These are phyloP conservation scores for Teratosphaeriaceae sp. DNA, from an alignment of 2,329 filamentous ascomycete species.

Conservation along the genomic window DNA sequence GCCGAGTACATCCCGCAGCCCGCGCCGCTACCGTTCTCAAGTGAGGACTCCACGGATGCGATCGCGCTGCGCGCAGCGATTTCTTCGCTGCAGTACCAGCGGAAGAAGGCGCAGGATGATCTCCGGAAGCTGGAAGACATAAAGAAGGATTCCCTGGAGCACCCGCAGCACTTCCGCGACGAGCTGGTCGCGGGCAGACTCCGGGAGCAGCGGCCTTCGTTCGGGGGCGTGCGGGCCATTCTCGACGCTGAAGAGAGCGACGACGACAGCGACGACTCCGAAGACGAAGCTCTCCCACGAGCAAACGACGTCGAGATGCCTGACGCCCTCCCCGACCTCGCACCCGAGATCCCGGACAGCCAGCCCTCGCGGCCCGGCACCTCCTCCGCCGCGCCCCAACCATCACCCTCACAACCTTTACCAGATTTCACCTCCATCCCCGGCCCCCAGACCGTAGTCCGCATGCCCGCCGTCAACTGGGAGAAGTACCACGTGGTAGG, in stretches of 20 bases:
- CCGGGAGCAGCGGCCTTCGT: constrained; percentile 25
- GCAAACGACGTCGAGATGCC: constrained; percentile 24
- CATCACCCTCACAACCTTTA: constrained; percentile 3
- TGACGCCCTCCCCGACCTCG: not conserved
- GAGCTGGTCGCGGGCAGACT: constrained; percentile 58
- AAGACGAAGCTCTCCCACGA: constrained; percentile 17
- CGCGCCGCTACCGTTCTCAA: constrained; percentile 39
- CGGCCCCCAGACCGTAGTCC: constrained; percentile 71
- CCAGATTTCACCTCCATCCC: constrained; percentile 59
- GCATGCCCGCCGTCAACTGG: constrained; percentile 91
- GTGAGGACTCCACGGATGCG: constrained; percentile 67
- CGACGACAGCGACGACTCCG: constrained; percentile 20
- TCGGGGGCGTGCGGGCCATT: constrained; percentile 29
- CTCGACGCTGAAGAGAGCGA: constrained; percentile 28
- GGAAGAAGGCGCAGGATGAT: constrained; percentile 68
- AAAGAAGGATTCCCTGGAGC: constrained; percentile 61
- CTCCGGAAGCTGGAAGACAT: constrained; percentile 62
- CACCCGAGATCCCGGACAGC: constrained; percentile 20
- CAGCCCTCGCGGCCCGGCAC: constrained; percentile 9
- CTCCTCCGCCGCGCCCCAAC: constrained; percentile 2
- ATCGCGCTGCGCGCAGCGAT: constrained; percentile 82
- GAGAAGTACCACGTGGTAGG: constrained; percentile 87
- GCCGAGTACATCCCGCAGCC: constrained; percentile 36
- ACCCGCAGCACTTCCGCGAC: constrained; percentile 65
- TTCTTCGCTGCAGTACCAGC: constrained; percentile 79